A percentile compares a stretch with the other conserved stretches of the same genome.
These are phyloP conservation scores for Liquidambar formosana DNA, from an alignment of 164 flowering plant species.

Conservation along the genomic window DNA sequence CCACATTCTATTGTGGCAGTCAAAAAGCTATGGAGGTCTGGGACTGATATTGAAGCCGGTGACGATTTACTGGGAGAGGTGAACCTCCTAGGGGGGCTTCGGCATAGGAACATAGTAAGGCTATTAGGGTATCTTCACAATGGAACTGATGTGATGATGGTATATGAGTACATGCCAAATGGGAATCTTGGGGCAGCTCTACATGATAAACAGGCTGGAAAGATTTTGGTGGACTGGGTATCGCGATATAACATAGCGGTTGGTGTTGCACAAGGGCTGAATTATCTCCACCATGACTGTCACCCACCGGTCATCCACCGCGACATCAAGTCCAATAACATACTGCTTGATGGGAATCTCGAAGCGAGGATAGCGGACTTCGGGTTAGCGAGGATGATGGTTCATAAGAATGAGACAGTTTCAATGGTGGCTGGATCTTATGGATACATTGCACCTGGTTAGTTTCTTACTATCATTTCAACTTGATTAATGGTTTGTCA, in stretches of 20 bases:
- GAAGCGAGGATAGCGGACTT: conserved; percentile 93
- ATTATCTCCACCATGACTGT: conserved; percentile 96
- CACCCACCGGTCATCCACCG: conserved; percentile 85
- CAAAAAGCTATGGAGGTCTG: conserved; percentile 80
- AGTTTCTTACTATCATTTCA: conserved; percentile 13
- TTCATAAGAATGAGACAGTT: conserved; percentile 74
- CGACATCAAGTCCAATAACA: conserved; percentile 88
- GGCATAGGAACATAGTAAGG: conserved; percentile 86
- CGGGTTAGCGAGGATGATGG: conserved; percentile 86
- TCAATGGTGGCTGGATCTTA: conserved; percentile 99
- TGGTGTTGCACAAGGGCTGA: conserved; percentile 90
- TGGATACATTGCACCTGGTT: conserved; percentile 99
- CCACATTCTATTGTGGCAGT: conserved; percentile 70
- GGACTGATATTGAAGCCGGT: conserved; percentile 45
- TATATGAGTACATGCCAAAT: conserved; percentile 89
- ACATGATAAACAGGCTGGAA: conserved; percentile 64
- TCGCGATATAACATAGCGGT: conserved; percentile 78
- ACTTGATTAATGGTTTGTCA: background rate
- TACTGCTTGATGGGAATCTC: conserved; percentile 72
- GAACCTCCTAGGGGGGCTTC: conserved; percentile 68
- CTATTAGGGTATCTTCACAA: conserved; percentile 79
- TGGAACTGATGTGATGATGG: conserved; percentile 64
- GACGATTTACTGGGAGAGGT: conserved; percentile 76
- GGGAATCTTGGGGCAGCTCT: conserved; percentile 90
- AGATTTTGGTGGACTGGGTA: conserved; percentile 85